These are phyloP conservation scores for Monilinia fructigena DNA, from an alignment of 2,329 filamentous ascomycete species.

Conservation along the genomic window DNA sequence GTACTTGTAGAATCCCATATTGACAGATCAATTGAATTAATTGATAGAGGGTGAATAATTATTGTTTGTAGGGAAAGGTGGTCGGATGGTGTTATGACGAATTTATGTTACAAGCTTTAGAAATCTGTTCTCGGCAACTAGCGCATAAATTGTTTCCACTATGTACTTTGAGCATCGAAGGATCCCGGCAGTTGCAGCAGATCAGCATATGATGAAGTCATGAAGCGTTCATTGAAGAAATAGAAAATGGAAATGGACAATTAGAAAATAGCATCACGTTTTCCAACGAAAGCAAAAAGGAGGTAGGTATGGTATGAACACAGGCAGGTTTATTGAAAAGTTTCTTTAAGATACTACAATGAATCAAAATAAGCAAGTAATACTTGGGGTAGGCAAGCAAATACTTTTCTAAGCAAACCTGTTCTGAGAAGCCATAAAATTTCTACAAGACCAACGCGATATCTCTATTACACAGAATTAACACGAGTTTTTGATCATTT, in stretches of 20 bases:
- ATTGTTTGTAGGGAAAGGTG: neutral
- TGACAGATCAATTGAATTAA: constrained; percentile 36
- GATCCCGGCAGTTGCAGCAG: constrained; percentile 11
- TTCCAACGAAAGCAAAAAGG: neutral
- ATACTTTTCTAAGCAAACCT: neutral
- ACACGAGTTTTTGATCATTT: constrained; percentile 10
- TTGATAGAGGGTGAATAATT: constrained; percentile 6
- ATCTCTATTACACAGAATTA: neutral
- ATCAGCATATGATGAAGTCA: constrained; percentile 9
- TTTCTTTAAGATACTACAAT: neutral
- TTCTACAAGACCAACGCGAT: neutral
- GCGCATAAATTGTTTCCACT: constrained; percentile 13
- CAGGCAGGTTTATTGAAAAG: neutral
- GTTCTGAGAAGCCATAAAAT: neutral
- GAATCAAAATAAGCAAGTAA: neutral
- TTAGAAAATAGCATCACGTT: neutral
- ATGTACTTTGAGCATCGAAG: neutral
- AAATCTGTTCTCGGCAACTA: constrained; percentile 25
- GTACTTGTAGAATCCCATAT: constrained; percentile 73
- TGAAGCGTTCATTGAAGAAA: neutral
- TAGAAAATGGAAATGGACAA: too few relatives aligned
- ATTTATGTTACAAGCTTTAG: constrained; percentile 19
- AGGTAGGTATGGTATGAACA: neutral
- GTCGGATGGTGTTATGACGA: constrained; percentile 11
- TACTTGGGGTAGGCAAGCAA: neutral